Evolutionary conservation across 257 asterid species (phyloP).

Genomic region (Agastache rugosa): DNA sequence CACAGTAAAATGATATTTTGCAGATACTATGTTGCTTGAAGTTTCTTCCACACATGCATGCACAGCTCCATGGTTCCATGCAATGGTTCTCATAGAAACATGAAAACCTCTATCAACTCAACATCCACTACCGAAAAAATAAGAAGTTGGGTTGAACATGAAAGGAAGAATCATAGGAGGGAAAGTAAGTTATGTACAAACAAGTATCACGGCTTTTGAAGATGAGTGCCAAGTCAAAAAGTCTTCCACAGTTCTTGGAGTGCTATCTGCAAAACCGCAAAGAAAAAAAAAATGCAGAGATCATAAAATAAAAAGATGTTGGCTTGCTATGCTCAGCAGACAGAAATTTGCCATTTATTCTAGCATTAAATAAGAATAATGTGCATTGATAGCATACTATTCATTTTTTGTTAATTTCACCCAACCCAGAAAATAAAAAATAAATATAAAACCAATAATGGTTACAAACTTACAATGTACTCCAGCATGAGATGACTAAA

Average conservation of each 20-base stretch:
- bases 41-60: constrained; percentile 26
- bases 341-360: constrained; percentile 17
- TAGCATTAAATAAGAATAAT: constrained; percentile 1
- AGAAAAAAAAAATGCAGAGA: constrained; percentile 17
- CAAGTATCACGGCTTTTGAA: constrained; percentile 91
- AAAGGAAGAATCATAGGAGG: constrained; percentile 28
- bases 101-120: constrained; percentile 12
- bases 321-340: constrained; percentile 5
- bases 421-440: neutral
- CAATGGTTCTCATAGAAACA: constrained; percentile 15
- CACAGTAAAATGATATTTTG: constrained; percentile 2
- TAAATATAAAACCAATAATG: neutral
- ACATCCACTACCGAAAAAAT: constrained; percentile 27
- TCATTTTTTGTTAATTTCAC: neutral
- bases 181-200: constrained; percentile 81
- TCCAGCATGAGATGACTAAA: neutral
- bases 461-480: neutral
- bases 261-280: constrained; percentile 56
- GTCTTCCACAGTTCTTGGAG: constrained; percentile 66
- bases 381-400: neutral
- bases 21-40: constrained; percentile 19
- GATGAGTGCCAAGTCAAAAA: constrained; percentile 57
- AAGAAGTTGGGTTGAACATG: neutral
- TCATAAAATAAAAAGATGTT: constrained; percentile 5
- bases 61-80: constrained; percentile 18